Evolutionary conservation across 768 basidiomycete species (phyloP).

Genomic region (Podaxis mareebaensis): DNA sequence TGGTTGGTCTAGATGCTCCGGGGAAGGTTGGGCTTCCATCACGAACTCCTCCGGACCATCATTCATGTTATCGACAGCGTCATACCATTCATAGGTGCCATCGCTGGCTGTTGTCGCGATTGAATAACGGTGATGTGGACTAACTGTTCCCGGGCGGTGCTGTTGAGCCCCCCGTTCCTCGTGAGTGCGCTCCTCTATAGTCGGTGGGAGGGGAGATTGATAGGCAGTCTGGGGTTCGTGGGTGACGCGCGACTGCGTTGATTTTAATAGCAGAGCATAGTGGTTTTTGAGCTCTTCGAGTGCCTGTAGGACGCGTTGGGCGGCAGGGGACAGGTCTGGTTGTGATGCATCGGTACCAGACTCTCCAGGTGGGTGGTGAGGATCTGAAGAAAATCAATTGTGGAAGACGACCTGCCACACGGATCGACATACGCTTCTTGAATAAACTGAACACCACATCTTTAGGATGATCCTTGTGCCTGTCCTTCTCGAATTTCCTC

Average conservation of each 20-base stretch:
- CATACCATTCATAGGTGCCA: slow-evolving; percentile 70
- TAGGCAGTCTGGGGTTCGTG: slow-evolving; percentile 8
- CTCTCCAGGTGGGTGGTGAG: slow-evolving; percentile 18
- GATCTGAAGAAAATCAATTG: slow-evolving; percentile 15
- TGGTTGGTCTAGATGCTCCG: slow-evolving; percentile 39
- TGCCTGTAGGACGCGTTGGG: slow-evolving; percentile 4
- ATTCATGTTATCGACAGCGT: slow-evolving; percentile 68
- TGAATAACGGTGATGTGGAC: slow-evolving; percentile 42
- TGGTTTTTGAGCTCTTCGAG: slow-evolving; percentile 17
- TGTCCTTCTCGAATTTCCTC: slow-evolving; percentile 55
- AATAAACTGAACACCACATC: slow-evolving; percentile 57
- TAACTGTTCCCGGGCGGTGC: background rate
- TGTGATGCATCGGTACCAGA: background rate
- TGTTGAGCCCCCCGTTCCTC: slow-evolving; percentile 21
- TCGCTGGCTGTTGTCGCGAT: slow-evolving; percentile 51
- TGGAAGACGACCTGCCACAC: background rate
- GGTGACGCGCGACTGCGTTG: slow-evolving; percentile 5
- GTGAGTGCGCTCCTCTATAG: slow-evolving; percentile 2
- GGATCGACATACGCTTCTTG: slow-evolving; percentile 49
- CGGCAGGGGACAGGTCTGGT: background rate
- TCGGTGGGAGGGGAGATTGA: slow-evolving; percentile 19
- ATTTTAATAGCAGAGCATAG: slow-evolving; percentile 13
- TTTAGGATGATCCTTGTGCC: slow-evolving; percentile 37
- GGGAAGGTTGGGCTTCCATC: slow-evolving; percentile 45
- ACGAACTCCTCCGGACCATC: slow-evolving; percentile 74